Conservation (phyloP, 306 rosid species). For the Ochetophila trinervis region DNA sequence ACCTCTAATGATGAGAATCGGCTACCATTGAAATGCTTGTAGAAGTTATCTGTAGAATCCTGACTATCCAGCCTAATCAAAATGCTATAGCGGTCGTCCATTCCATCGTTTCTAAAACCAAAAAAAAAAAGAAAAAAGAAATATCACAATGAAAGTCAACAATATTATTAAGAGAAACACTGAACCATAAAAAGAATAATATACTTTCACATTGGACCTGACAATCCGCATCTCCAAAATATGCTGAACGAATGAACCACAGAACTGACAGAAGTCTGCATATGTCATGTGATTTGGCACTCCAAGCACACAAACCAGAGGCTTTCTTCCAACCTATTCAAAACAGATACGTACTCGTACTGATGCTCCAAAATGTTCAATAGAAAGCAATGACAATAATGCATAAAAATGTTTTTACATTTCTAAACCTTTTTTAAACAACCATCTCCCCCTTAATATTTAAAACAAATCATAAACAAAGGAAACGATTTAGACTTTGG, state of each 20-base stretch:
- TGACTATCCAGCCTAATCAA: slow-evolving; percentile 75
- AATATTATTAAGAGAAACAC: background rate
- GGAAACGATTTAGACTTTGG: no score
- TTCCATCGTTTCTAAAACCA: slow-evolving; percentile 59
- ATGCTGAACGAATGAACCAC: slow-evolving; percentile 77
- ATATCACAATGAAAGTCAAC: background rate
- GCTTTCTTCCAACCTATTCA: slow-evolving; percentile 69
- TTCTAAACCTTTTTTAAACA: background rate
- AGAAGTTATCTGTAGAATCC: slow-evolving; percentile 68
- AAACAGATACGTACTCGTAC: background rate
- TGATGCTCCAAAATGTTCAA: background rate
- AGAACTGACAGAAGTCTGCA: slow-evolving; percentile 92
- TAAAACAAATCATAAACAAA: no score
- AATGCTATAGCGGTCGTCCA: slow-evolving; percentile 78
- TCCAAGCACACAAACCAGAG: slow-evolving; percentile 75
- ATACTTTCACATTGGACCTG: slow-evolving; percentile 35
- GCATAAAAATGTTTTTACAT: no score
- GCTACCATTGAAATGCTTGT: slow-evolving; percentile 61
- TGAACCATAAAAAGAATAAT: background rate
- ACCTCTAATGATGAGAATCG: slow-evolving; percentile 92
- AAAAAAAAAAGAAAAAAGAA: slow-evolving; percentile 7
- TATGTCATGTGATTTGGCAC: slow-evolving; percentile 97
- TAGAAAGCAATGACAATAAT: background rate
- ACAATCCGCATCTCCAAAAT: slow-evolving; percentile 91
- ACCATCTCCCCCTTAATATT: background rate